Base-by-base conservation (phyloP, 148 eudicot genomes). In the Nepenthes mirabilis region DNA sequence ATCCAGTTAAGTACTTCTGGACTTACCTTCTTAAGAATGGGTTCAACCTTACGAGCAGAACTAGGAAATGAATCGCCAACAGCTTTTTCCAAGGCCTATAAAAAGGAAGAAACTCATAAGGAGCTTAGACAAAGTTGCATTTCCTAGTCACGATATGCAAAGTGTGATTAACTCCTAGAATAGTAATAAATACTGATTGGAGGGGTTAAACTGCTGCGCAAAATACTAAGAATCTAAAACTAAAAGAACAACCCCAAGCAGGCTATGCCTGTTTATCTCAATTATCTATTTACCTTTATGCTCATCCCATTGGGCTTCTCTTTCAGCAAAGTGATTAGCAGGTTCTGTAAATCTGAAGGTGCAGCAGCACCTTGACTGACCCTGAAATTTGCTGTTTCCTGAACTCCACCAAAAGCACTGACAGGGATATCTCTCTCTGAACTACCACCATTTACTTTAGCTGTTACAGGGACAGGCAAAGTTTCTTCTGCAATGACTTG, bases 301-400 rank as follows among this genome's bases (percentile, higher is more conserved):
- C 80, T 86, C 95, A 94, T 79, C 62, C 99, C 99, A 65, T 75
- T 82, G n/a, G 86, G 81, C 59, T 82, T 79, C 72, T 86, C 88
- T 69, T 33, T 78, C 12, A 94, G 82, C 58, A 86, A 72, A 55
- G 79, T 75, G 72, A 81, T 70, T 62, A 94, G 73, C 77, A 75
- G 52, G 63, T 77, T 80, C 65, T 71, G 78, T 68, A 86, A 66
- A 80, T 86, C 95, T 55, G 67, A 52, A 51, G 77, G 66, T 66
- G 73, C 76, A 53, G 78, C 66, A 66, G 69, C 23, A 23, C 23
- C 82, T 49, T 70, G 58, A 48, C 52, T 77, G 37, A 62, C 70
- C 57, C 60, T 80, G 70, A 52, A 57, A 43, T 68, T 70, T 50
- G 62, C 59, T 61, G 67, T 82, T 34, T 79, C 90, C 14, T 8